Evolutionary conservation across 1,284 basidiomycete species (phyloP), one percentile per base, ranked within the genome.

Genomic region (Fomitopsis pinicola): DNA sequence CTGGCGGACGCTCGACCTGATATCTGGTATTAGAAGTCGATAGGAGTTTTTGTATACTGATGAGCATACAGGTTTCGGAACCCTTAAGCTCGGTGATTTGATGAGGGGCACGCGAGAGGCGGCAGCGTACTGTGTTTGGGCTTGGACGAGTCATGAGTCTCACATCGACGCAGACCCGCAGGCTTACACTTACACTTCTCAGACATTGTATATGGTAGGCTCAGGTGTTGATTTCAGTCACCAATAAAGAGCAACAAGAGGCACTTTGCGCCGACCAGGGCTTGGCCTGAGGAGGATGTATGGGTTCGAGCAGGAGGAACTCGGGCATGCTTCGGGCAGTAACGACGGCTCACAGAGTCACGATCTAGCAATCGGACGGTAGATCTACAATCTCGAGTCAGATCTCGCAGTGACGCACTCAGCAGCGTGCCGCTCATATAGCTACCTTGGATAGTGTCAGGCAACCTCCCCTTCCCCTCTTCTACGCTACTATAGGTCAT

Each of bases 21-120:
- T 17, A 9, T 36, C 22, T 42, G 50, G 22, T 22, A 22, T 22
- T 22, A 22, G 22, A 22, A 22, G 22, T 22, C 22, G 22, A 58
- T 9, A 46, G 5, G 22, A 58, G 17, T 12, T 46, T 35, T 15
- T 10, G 22, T 50, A 15, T 17, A 9, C 12, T 12, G 5, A 7
- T 33, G 9, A 17, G 73, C 86, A 50, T 68, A 95, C 94, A 26
- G 87, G 87, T 65, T 80, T 82, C 7, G 94, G 94, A 1, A 95
- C 86, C 59, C 93, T 87, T n/a, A 96, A 81, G 61, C 91, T 92
- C 0, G 94, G 94, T 0, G 92, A 94, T 74, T 95, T 92, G 75
- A 97, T 96, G 55, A 97, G 78, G 1, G 95, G 94, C 1, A 94
- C 85, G 55, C 82, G 82, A 1, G 86, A 80, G 4, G 87, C 88